Base-by-base conservation (phyloP, 352 stramenopile species). In the Phytophthora vignae region DNA sequence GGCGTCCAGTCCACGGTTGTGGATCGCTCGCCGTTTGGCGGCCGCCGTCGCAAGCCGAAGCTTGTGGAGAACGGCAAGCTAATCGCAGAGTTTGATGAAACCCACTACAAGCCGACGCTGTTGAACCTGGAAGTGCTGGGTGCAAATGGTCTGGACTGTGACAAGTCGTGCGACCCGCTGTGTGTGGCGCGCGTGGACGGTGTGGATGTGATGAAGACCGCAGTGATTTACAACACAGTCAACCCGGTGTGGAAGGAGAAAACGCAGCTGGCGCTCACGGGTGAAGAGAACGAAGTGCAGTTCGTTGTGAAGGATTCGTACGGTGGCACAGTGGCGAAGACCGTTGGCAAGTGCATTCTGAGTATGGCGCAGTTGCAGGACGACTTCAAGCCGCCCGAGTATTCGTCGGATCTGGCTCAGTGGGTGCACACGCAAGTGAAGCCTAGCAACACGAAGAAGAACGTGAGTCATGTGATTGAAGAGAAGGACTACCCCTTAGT, bases 291-390 rank as follows among this genome's bases (percentile, higher is more conserved):
- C 12, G 84, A 90, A 36, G 67, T 96, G 29, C 82, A 91, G 66
- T 84, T 96, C 49, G 86, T 94, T 10, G 90, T 96, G 33, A 94
- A 94, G 67, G 88, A 96, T 60, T 94, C 89, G 36, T 96, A 93
- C 60, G 85, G 87, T 17, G 89, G 88, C 8, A 85, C 88, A 0
- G 81, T 95, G 10, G 90, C 90, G 33, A 90, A 88, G 68, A 94
- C 86, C 14, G 80, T 96, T 29, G 90, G 90, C 40, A 94, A 95
- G 67, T 85, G 82, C 48, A 81, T 89, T 48, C 60, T 96, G 55
- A 79, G 83, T 64, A 91, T 96, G 79, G 62, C 81, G 19, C 82
- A 94, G 55, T 57, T 96, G 7, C 79, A 87, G 49, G 74, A 94
- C 7, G 88, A 96, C 64, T 96, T 96, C 54, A 87, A 88, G 33